Evolutionary conservation across 2,329 filamentous ascomycete genomes (phyloP).

Genomic region (Talaromyces atroroseus): DNA sequence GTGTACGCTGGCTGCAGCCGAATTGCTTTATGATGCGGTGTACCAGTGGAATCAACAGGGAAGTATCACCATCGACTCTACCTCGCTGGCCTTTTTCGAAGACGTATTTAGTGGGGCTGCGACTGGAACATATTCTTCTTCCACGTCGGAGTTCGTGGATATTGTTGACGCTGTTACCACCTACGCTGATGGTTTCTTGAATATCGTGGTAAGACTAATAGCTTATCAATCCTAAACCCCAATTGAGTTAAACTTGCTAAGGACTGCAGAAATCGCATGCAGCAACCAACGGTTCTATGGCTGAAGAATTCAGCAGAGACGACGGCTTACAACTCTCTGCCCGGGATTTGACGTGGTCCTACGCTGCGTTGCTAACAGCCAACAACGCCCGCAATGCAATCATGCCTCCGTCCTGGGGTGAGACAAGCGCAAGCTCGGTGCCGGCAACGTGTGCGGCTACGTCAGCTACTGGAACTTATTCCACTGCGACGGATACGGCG

Average conservation of each 20-base stretch:
- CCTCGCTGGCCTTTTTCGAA: constrained; percentile 66
- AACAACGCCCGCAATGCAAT: constrained; percentile 28
- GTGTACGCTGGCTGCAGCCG: constrained; percentile 68
- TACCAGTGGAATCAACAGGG: constrained; percentile 63
- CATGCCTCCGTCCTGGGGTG: constrained; percentile 31
- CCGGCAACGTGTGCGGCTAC: constrained; percentile 26
- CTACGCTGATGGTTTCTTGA: constrained; percentile 57
- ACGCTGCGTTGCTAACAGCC: constrained; percentile 37
- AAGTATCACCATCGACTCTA: constrained; percentile 58
- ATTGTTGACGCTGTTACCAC: constrained; percentile 56
- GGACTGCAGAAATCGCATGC: constrained; percentile 22
- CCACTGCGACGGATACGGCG: constrained; percentile 25
- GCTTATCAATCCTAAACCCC: not conserved
- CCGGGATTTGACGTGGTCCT: constrained; percentile 41
- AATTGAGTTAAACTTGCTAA: not conserved
- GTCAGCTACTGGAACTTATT: constrained; percentile 30
- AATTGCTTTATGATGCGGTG: constrained; percentile 72
- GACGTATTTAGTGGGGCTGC: constrained; percentile 56
- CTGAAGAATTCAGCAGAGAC: constrained; percentile 36
- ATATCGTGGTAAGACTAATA: constrained; percentile 29
- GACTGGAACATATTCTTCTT: constrained; percentile 60
- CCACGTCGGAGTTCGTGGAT: constrained; percentile 47
- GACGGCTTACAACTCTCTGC: constrained; percentile 35
- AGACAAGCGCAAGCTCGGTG: constrained; percentile 26
- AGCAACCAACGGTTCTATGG: constrained; percentile 28